These are phyloP conservation scores for Inga oerstediana DNA, from an alignment of 306 rosid genomes.

Conservation along the genomic window DNA sequence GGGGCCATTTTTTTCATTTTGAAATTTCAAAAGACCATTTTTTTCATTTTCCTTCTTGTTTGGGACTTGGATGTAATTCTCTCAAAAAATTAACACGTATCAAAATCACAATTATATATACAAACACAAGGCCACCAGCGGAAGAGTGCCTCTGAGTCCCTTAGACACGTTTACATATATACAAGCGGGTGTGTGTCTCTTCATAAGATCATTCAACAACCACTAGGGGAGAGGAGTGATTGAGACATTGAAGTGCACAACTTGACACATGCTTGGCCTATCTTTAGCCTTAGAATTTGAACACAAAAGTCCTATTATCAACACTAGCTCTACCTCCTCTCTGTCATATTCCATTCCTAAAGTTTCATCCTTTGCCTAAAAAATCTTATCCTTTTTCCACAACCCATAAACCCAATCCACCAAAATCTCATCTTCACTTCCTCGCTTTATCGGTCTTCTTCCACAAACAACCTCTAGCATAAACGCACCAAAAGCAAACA, in stretches of 20 bases:
- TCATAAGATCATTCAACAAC: neutral
- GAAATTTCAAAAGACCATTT: too few species aligned
- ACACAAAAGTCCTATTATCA: neutral
- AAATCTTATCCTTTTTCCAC: constrained; percentile 47
- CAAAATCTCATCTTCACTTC: constrained; percentile 27
- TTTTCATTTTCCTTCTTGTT: too few species aligned
- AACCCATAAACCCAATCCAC: constrained; percentile 56
- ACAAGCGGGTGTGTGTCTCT: too few species aligned
- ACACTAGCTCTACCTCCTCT: neutral
- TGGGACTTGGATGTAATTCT: too few species aligned
- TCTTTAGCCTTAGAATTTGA: neutral
- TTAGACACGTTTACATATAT: too few species aligned
- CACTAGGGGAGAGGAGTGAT: neutral
- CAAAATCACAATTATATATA: too few species aligned
- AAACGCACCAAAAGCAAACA: constrained; percentile 65
- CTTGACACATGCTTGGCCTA: neutral
- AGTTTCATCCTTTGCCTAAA: constrained; percentile 43
- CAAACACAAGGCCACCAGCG: too few species aligned
- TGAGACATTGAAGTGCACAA: neutral
- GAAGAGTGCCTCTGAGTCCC: too few species aligned
- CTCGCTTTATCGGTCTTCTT: constrained; percentile 52
- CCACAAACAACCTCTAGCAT: constrained; percentile 70
- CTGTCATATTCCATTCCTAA: neutral
- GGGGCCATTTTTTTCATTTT: too few species aligned
- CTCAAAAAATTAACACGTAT: too few species aligned